Conservation (phyloP, 805 yeast species). For the Candida sakaeoensis region DNA sequence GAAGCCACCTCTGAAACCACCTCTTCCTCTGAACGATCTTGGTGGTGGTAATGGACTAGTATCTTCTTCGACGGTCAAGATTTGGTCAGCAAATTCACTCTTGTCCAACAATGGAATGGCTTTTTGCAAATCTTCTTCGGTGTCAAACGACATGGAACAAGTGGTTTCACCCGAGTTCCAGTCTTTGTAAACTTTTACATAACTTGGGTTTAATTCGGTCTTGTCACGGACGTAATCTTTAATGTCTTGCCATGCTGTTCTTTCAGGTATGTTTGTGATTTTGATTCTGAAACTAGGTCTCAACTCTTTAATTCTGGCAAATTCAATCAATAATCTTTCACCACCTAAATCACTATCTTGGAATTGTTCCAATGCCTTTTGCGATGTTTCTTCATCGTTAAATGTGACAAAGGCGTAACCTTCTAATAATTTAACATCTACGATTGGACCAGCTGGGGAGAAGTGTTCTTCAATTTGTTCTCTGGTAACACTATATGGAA, state of each 20-base stretch:
- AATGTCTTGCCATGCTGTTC: conserved; percentile 82
- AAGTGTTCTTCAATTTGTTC: conserved; percentile 70
- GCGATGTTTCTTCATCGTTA: conserved; percentile 56
- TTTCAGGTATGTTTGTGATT: conserved; percentile 67
- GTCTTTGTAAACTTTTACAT: conserved; percentile 49
- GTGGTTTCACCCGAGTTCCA: conserved; percentile 42
- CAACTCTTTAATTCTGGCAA: conserved; percentile 55
- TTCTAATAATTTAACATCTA: conserved; percentile 66
- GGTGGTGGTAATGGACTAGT: conserved; percentile 55
- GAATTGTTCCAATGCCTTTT: conserved; percentile 46
- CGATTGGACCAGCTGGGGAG: conserved; percentile 60
- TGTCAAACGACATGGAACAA: conserved; percentile 52
- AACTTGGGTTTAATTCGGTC: conserved; percentile 60
- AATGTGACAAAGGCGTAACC: conserved; percentile 91
- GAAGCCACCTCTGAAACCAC: conserved; percentile 28
- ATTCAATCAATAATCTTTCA: conserved; percentile 48
- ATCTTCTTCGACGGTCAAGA: conserved; percentile 76
- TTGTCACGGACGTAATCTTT: conserved; percentile 87
- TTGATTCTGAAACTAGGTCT: conserved; percentile 74
- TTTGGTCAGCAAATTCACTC: conserved; percentile 65
- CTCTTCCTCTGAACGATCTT: conserved; percentile 40
- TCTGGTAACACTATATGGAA: conserved; percentile 46
- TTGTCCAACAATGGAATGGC: conserved; percentile 75
- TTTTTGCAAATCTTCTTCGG: conserved; percentile 70
- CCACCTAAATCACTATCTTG: conserved; percentile 47